These are phyloP conservation scores for Ensete glaucum DNA, from an alignment of 176 grass and related monocot species.

Conservation along the genomic window DNA sequence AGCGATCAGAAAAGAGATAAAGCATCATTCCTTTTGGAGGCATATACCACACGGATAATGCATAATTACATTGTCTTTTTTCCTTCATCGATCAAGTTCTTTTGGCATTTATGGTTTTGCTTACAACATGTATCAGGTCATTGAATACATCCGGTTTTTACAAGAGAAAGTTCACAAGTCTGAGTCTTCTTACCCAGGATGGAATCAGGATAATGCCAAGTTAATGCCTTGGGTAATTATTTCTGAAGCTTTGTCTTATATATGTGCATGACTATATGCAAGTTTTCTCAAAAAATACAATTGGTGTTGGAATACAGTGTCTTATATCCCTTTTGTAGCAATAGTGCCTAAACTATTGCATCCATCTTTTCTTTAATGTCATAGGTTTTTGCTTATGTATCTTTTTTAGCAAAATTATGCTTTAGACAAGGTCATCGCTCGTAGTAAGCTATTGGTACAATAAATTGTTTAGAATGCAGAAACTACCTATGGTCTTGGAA, in stretches of 20 bases:
- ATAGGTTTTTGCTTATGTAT: background rate
- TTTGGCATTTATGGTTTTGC: constrained; percentile 1
- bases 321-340: background rate
- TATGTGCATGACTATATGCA: background rate
- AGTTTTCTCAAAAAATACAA: background rate
- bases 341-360: background rate
- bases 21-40: constrained; percentile 97
- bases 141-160: constrained; percentile 87
- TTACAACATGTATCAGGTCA: constrained; percentile 48
- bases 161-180: constrained; percentile 83
- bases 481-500: background rate
- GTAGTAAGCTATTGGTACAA: background rate
- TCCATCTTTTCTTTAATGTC: background rate
- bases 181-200: constrained; percentile 56
- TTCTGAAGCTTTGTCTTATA: background rate
- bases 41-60: constrained; percentile 1
- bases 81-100: background rate
- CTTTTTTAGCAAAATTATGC: background rate
- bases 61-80: background rate
- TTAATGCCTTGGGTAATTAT: constrained; percentile 79
- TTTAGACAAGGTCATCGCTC: background rate
- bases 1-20: constrained; percentile 98
- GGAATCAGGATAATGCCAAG: constrained; percentile 83
- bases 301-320: background rate
- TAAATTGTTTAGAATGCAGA: background rate